Base-by-base conservation (phyloP, 129 eudicot genomes). In the Heracleum sosnowskyi region DNA sequence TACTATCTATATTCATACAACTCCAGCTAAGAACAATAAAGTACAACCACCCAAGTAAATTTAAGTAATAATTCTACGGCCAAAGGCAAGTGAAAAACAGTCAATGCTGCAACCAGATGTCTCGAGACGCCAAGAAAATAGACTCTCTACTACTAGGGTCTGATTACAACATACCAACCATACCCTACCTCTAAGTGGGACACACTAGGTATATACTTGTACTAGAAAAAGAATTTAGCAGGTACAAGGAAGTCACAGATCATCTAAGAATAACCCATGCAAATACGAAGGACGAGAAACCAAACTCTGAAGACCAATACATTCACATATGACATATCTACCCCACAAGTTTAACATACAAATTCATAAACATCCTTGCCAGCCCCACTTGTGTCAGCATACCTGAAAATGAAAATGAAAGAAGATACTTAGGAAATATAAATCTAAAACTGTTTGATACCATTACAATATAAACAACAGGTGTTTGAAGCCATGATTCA, bases 321-420 rank as follows among this genome's bases (percentile, higher is more conserved):
- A 44, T 69, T 69, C n/a, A 55, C 33, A 60, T 55, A 2, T 0
- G 41, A 69, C 66, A 47, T 42, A 73, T 41, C 39, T 63, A 75
- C 29, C 36, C 68, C 47, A 69, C 16, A 77, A 35, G 45, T 76
- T 83, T 42, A 80, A 91, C 98, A 90, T 85, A 95, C 98, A 82
- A 88, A 95, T 83, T 95, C 98, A 86, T 96, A 96, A 62, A 96
- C 99, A 86, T 96, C 99, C 0, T 87, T 86, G 74, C 89, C 94
- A 82, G 99, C 97, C 79, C 99, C 99, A 82, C 99, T 96, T 81
- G 99, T 86, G 87, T 96, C 99, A 35, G 98, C 96, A 78, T 91
- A 95, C 72, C 98, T 91, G 92, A 70, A 76, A 80, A 81, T 70
- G 63, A 15, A 55, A 70, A 69, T 39, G 49, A 29, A 24, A 63